phyloP scores from a whole-genome alignment of 169 alveolate genomes.

The Babesia bovis region DNA sequence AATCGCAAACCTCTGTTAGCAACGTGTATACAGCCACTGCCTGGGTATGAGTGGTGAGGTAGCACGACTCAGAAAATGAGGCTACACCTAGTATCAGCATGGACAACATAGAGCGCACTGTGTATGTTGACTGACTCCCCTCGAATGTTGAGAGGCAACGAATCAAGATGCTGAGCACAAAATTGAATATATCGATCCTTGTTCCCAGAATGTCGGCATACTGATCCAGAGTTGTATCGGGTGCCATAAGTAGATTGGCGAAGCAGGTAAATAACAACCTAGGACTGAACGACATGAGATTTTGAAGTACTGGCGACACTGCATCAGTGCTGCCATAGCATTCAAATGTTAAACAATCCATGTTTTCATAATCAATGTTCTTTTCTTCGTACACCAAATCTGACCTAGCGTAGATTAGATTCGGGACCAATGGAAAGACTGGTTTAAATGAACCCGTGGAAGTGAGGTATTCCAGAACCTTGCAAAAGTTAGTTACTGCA shows the following conservation, averaged over 20 bases:
- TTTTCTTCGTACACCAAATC: conserved; percentile 32
- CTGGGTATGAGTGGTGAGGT: conserved; percentile 13
- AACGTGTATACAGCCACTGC: conserved; percentile 39
- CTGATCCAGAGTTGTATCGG: conserved; percentile 5
- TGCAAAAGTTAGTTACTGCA: conserved; percentile 30
- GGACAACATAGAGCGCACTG: conserved; percentile 33
- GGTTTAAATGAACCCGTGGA: conserved; percentile 33
- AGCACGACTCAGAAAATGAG: conserved; percentile 16
- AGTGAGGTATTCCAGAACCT: conserved; percentile 25
- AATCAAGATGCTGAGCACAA: conserved; percentile 22
- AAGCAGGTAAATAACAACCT: conserved; percentile 46
- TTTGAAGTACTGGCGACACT: conserved; percentile 16
- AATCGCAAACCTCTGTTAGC: conserved; percentile 24
- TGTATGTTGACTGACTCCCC: conserved; percentile 15
- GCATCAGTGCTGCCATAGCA: not conserved
- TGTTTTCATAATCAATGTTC: conserved; percentile 17
- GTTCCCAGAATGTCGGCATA: conserved; percentile 17
- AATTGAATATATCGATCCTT: conserved; percentile 44
- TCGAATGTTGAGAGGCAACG: conserved; percentile 26
- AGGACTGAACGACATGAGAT: conserved; percentile 42
- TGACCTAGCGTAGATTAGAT: conserved; percentile 12
- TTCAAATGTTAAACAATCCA: conserved; percentile 17
- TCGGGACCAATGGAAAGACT: conserved; percentile 27
- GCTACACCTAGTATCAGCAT: conserved; percentile 34
- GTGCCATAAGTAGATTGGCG: conserved; percentile 21